Evolutionary conservation across 345 rosid species (phyloP).

Genomic region (Brassica cretica): DNA sequence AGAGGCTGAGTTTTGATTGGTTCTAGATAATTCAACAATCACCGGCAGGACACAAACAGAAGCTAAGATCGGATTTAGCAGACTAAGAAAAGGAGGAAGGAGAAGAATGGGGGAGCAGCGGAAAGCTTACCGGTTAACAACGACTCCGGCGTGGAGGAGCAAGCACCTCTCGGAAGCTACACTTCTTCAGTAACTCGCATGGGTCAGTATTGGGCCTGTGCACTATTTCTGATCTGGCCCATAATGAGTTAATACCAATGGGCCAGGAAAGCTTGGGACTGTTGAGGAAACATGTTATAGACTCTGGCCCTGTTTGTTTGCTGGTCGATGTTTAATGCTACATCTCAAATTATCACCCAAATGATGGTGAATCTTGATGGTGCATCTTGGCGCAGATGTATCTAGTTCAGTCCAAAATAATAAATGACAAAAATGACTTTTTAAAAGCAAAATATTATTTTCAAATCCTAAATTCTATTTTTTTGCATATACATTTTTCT

Average conservation of each 20-base stretch:
- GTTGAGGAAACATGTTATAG: too few relatives aligned
- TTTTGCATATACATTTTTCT: too few relatives aligned
- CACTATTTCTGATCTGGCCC: neutral
- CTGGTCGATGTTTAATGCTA: too few relatives aligned
- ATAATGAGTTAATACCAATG: neutral
- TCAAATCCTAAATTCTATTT: too few relatives aligned
- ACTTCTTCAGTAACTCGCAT: neutral
- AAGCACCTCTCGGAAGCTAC: neutral
- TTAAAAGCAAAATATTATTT: too few relatives aligned
- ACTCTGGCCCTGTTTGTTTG: too few relatives aligned
- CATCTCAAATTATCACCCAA: too few relatives aligned
- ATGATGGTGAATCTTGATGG: too few relatives aligned
- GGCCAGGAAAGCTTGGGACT: neutral
- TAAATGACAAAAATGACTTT: too few relatives aligned
- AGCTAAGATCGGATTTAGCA: neutral
- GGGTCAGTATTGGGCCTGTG: slow-evolving; percentile 3
- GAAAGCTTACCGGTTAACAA: slow-evolving; percentile 8
- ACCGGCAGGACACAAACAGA: neutral
- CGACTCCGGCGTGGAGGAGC: slow-evolving; percentile 17
- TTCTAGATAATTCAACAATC: neutral
- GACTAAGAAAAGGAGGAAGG: neutral
- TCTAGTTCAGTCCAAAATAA: too few relatives aligned
- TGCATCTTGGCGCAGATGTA: too few relatives aligned
- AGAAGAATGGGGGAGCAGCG: neutral
- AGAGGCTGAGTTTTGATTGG: neutral